Evolutionary conservation across 1,284 basidiomycete genomes (phyloP).

Genomic region (Ustilago nuda): DNA sequence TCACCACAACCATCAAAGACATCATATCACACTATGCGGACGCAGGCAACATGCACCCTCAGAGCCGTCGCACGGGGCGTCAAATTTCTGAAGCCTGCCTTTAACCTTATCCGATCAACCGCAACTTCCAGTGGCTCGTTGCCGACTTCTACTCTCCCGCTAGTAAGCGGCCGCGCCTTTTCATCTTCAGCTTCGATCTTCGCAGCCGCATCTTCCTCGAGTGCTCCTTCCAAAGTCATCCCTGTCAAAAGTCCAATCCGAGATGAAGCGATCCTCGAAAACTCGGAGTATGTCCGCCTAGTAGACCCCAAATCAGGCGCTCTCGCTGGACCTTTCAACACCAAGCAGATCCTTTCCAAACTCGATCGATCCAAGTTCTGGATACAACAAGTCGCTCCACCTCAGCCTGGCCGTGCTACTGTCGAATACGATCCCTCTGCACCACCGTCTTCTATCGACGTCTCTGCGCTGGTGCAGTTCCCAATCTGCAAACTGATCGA

Average conservation of each 20-base stretch:
- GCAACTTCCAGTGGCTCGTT: slow-evolving; percentile 1
- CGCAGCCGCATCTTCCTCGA: slow-evolving; percentile 1
- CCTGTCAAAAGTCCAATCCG: slow-evolving; percentile 21
- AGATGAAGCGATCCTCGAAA: slow-evolving; percentile 44
- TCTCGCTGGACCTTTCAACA: slow-evolving; percentile 51
- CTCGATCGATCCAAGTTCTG: slow-evolving; percentile 56
- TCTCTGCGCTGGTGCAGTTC: slow-evolving; percentile 31
- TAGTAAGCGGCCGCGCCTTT: not conserved
- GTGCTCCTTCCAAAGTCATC: not conserved
- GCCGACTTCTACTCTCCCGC: not conserved
- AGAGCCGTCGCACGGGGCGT: not conserved
- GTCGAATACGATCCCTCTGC: slow-evolving; percentile 18
- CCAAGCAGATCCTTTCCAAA: slow-evolving; percentile 48
- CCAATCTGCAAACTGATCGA: slow-evolving; percentile 70
- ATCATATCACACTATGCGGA: slow-evolving; percentile 12
- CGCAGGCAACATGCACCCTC: slow-evolving; percentile 1
- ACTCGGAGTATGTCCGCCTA: slow-evolving; percentile 41
- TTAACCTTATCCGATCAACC: not conserved
- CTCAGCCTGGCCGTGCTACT: slow-evolving; percentile 20
- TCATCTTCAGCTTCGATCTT: not conserved
- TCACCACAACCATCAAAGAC: not conserved
- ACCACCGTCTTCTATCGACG: slow-evolving; percentile 1
- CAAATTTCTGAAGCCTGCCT: not conserved
- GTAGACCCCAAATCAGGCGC: slow-evolving; percentile 60
- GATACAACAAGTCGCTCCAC: slow-evolving; percentile 57